Evolutionary conservation across 2,329 filamentous ascomycete genomes (phyloP).

Genomic region (Alternaria infectoria): DNA sequence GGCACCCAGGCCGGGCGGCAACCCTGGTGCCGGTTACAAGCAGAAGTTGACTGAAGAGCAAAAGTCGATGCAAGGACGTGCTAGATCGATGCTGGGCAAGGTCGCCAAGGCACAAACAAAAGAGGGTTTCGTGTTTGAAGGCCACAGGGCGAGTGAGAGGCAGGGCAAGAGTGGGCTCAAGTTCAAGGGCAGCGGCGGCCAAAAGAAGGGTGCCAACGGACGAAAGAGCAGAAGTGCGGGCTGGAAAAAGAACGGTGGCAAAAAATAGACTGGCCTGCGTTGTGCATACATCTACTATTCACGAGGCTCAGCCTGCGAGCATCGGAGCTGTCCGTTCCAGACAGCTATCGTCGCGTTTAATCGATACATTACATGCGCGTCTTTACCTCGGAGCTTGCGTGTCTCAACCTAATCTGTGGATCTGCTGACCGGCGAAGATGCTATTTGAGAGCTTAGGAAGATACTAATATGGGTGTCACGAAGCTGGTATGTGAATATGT

Average conservation of each 20-base stretch:
- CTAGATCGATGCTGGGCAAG: slow-evolving; percentile 74
- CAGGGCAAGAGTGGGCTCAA: slow-evolving; percentile 69
- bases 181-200: slow-evolving; percentile 56
- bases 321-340: not conserved
- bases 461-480: not conserved
- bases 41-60: slow-evolving; percentile 74
- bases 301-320: not conserved
- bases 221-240: slow-evolving; percentile 52
- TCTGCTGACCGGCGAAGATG: not conserved
- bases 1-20: slow-evolving; percentile 20
- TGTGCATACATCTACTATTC: not conserved
- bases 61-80: slow-evolving; percentile 74
- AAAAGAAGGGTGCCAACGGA: slow-evolving; percentile 51
- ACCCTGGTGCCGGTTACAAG: slow-evolving; percentile 65
- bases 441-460: not conserved
- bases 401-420: not conserved
- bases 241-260: slow-evolving; percentile 52
- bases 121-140: slow-evolving; percentile 80
- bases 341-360: not conserved
- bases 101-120: slow-evolving; percentile 69
- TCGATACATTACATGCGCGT: not conserved
- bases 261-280: slow-evolving; percentile 27
- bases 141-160: slow-evolving; percentile 72
- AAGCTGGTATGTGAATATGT: not conserved
- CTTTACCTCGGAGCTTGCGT: not conserved